These are phyloP conservation scores for Penicillium taxi DNA, from an alignment of 495 filamentous ascomycete genomes.

Conservation along the genomic window DNA sequence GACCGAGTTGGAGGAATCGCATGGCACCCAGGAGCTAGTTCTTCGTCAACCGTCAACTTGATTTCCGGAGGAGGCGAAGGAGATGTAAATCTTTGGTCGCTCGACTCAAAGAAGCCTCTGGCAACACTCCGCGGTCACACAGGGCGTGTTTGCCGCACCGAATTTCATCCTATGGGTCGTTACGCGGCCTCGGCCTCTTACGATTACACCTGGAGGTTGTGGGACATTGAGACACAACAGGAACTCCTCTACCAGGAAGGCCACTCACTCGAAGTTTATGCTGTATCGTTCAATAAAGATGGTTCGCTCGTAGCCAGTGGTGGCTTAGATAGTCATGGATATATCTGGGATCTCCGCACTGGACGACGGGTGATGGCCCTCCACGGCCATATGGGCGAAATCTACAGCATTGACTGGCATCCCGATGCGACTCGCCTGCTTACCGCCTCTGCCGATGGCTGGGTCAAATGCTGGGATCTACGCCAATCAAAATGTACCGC, in stretches of 20 bases:
- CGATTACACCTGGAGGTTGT: constrained; percentile 94
- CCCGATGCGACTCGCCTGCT: constrained; percentile 82
- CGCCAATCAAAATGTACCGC: constrained; percentile 76
- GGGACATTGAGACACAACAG: constrained; percentile 80
- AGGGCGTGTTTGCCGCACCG: constrained; percentile 79
- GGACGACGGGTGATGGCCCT: constrained; percentile 94
- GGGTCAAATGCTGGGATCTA: constrained; percentile 96
- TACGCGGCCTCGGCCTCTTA: constrained; percentile 91
- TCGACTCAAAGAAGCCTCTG: constrained; percentile 73
- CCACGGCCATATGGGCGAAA: constrained; percentile 87
- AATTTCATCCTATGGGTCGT: constrained; percentile 86
- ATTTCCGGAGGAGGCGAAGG: constrained; percentile 90
- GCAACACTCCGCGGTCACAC: constrained; percentile 79
- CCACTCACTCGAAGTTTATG: constrained; percentile 84
- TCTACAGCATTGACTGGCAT: constrained; percentile 88
- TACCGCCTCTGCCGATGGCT: constrained; percentile 86
- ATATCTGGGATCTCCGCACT: constrained; percentile 94
- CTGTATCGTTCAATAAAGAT: constrained; percentile 80
- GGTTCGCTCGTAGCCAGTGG: constrained; percentile 85
- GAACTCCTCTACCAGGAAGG: constrained; percentile 91
- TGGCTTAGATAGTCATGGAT: constrained; percentile 86
- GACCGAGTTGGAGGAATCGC: constrained; percentile 83
- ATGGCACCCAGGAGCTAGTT: constrained; percentile 85
- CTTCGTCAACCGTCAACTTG: constrained; percentile 68
- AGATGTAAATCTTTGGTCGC: constrained; percentile 82